Base-by-base conservation (phyloP, 176 grass and related monocot species). In the Eragrostis curvula region DNA sequence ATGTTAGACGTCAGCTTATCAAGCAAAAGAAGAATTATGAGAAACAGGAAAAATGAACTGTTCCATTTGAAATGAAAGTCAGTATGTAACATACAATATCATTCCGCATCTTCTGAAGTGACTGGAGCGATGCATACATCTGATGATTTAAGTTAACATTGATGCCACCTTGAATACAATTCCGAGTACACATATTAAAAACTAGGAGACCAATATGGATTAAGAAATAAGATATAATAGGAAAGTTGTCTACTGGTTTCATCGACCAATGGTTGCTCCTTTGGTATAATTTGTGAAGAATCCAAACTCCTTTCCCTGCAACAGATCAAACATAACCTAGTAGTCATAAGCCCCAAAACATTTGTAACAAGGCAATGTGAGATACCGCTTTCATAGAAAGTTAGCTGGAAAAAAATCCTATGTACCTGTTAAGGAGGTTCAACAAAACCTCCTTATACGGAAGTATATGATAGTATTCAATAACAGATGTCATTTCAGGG, bases 381-480 rank as follows among this genome's bases (percentile, higher is more conserved):
- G 57, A 60, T 70, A 57, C 46, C 7, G 6, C 39, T 62, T 57
- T 61, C 10, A 44, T 4, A 7, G 45, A 71, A 47, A 62, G 50
- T 78, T 25, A 78, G 12, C 44, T 78, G 17, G 78, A 12, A 68
- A 60, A 18, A 65, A 74, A 65, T 25, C 11, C 39, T 57, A 59
- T 85, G 28, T 85, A 90, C 91, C 87, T 85, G 73, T 73, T 28
- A 10, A 75, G 17, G 73, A 79, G 43, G 29, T 79, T 63, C 46
- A 67, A 66, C 15, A 93, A 43, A 66, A 88, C 57, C 20, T 90
- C 62, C 42, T 75, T 75, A 79, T 93, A 93, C 15, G 91, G 91
- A 46, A 93, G 83, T 55, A 92, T 57, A 72, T 88, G 84, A 43
- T 89, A 92, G 58, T 60, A 80, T 2, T 89, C 84, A 73, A 87